phyloP scores from a whole-genome alignment of 2,329 filamentous ascomycete genomes.

The Onygenales sp. region DNA sequence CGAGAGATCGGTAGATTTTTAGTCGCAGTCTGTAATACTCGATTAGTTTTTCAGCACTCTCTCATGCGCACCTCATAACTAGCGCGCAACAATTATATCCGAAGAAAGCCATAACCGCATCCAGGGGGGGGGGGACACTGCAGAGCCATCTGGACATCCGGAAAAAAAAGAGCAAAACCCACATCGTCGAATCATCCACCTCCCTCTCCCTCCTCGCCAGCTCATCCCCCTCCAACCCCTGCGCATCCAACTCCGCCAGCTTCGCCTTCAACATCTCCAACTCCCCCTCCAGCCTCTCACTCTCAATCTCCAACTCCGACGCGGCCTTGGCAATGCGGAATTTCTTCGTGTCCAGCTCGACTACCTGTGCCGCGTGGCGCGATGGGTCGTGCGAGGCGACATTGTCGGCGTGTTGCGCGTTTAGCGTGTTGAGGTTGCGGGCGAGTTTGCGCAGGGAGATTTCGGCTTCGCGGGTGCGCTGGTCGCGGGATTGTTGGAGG shows the following conservation, averaged over 20 bases:
- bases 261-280: conserved; percentile 64
- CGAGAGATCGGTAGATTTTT: conserved; percentile 82
- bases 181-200: conserved; percentile 42
- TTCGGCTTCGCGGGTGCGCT: conserved; percentile 64
- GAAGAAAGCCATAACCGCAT: not conserved
- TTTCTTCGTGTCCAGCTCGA: conserved; percentile 82
- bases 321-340: conserved; percentile 91
- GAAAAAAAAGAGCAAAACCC: conserved; percentile 10
- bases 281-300: conserved; percentile 78
- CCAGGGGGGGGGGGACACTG: not conserved
- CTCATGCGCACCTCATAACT: conserved; percentile 4
- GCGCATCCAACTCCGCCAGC: conserved; percentile 72
- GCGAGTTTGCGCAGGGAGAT: conserved; percentile 60
- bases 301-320: conserved; percentile 82
- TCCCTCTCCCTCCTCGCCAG: conserved; percentile 41
- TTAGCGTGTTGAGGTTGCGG: conserved; percentile 65
- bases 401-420: conserved; percentile 68
- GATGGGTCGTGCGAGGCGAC: conserved; percentile 64
- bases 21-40: conserved; percentile 54
- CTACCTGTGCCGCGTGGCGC: conserved; percentile 73
- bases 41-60: not conserved
- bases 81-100: not conserved
- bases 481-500: conserved; percentile 72
- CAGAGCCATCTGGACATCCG: not conserved
- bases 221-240: conserved; percentile 69